Percentiles rank a stretch among this genome's conserved stretches.
Evolutionary conservation across 148 eudicot genomes (phyloP).

Genomic region (Silene uniflora): DNA sequence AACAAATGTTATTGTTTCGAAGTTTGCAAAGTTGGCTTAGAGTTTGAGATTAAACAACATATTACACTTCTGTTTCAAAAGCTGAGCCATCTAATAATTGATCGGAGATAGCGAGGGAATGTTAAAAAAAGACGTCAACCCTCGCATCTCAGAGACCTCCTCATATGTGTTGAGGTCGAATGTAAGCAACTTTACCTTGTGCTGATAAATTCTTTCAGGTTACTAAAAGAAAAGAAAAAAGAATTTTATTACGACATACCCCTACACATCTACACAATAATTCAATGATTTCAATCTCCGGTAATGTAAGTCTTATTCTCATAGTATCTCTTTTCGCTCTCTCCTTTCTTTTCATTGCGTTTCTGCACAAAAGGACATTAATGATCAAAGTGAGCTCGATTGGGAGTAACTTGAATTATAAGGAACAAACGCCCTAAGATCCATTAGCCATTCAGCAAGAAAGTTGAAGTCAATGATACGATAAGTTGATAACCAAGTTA

Average conservation of each 20-base stretch:
- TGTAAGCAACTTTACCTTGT: too few relatives aligned
- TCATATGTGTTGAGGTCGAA: background rate
- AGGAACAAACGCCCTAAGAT: background rate
- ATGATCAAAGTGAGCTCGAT: background rate
- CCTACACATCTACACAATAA: background rate
- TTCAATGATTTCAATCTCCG: conserved; percentile 6
- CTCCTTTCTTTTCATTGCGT: conserved; percentile 88
- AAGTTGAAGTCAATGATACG: too few relatives aligned
- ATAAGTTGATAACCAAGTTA: background rate
- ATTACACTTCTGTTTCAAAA: background rate
- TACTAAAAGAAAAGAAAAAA: background rate
- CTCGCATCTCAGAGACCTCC: background rate
- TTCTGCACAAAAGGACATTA: conserved; percentile 47
- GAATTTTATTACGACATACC: background rate
- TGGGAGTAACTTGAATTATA: too few relatives aligned
- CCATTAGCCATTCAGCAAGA: background rate
- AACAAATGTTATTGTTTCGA: too few relatives aligned
- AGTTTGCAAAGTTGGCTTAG: background rate
- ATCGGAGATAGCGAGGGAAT: background rate
- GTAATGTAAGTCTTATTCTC: conserved; percentile 63
- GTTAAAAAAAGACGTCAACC: background rate
- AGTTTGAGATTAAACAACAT: background rate
- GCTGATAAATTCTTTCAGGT: background rate
- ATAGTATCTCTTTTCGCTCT: conserved; percentile 80
- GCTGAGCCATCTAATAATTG: background rate